Evolutionary conservation across 129 eudicot species (phyloP), one percentile per base, ranked within the genome.

Genomic region (Sambucus nigra): DNA sequence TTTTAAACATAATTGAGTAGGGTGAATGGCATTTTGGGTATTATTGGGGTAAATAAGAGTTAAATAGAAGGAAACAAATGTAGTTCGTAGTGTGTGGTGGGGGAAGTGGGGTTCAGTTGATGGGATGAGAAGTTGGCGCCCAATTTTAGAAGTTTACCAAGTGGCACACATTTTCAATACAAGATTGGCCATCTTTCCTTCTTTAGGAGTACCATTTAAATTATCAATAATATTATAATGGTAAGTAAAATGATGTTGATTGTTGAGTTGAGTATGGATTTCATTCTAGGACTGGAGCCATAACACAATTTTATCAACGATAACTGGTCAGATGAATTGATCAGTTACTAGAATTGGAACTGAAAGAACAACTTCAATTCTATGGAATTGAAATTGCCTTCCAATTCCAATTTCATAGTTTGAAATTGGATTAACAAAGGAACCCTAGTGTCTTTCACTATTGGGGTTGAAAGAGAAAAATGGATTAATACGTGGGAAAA

Each of bases 21-120:
- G 44, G 41, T 60, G 53, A 51, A 26, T 55, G 59, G 59, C 51
- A 57, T 35, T 76, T 7, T 57, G 35, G 68, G 41, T n/a, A 57
- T 21, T 31, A 19, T 2, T 25, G 53, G 25, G 38, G 32, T 51
- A 57, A 31, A 32, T 27, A 32, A 55, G 70, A 63, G 58, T 60
- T 7, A 64, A 57, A 27, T 73, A 57, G 45, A 61, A 59, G 51
- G 41, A 54, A 31, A 51, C 23, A 60, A 73, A 61, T 69, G 65
- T 61, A 67, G 44, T 58, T 68, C 48, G 19, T 19, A 44, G 51
- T 82, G 74, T 73, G 78, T 77, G 86, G 69, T 65, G 70, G 74
- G 62, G 75, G 67, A 47, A 25, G 51, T 19, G 58, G 41, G 22
- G 26, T 29, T 27, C 21, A 19, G 41, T 51, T 45, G 60, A 53